These are phyloP conservation scores for Alternaria novae-zelandiae DNA, from an alignment of 2,329 filamentous ascomycete species.

Conservation along the genomic window DNA sequence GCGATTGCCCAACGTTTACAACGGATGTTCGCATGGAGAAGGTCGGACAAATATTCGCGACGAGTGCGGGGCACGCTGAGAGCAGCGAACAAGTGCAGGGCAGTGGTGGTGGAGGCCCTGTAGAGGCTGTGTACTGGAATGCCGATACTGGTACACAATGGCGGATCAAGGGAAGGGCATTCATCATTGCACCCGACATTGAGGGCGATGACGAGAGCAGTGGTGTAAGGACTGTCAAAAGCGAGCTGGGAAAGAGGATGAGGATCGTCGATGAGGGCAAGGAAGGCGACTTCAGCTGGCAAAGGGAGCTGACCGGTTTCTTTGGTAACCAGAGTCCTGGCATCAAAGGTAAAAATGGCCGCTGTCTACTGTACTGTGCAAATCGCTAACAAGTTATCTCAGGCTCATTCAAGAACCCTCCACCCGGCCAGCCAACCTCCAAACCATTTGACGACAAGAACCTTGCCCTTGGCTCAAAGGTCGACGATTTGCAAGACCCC, in stretches of 20 bases:
- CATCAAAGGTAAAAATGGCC: constrained; percentile 67
- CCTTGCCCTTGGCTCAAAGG: constrained; percentile 64
- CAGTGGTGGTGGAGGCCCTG: constrained; percentile 68
- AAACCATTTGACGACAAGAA: constrained; percentile 54
- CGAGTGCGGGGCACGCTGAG: constrained; percentile 55
- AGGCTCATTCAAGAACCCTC: constrained; percentile 70
- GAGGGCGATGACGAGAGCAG: constrained; percentile 61
- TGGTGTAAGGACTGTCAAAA: constrained; percentile 65
- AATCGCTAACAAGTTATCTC: not conserved
- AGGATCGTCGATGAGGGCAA: constrained; percentile 56
- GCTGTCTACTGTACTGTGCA: not conserved
- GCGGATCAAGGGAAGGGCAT: constrained; percentile 79
- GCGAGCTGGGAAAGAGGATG: constrained; percentile 69
- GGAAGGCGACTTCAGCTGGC: constrained; percentile 73
- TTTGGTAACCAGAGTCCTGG: constrained; percentile 87
- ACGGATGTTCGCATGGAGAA: constrained; percentile 91
- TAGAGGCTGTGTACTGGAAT: constrained; percentile 88
- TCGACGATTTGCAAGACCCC: constrained; percentile 73
- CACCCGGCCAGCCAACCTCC: constrained; percentile 55
- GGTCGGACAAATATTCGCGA: constrained; percentile 70
- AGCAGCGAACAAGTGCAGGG: constrained; percentile 53
- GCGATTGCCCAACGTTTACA: constrained; percentile 81
- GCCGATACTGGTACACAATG: constrained; percentile 77
- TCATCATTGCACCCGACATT: constrained; percentile 74
- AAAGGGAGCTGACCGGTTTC: constrained; percentile 78